Evolutionary conservation across 495 filamentous ascomycete species (phyloP).

Genomic region (Xylaria longipes): DNA sequence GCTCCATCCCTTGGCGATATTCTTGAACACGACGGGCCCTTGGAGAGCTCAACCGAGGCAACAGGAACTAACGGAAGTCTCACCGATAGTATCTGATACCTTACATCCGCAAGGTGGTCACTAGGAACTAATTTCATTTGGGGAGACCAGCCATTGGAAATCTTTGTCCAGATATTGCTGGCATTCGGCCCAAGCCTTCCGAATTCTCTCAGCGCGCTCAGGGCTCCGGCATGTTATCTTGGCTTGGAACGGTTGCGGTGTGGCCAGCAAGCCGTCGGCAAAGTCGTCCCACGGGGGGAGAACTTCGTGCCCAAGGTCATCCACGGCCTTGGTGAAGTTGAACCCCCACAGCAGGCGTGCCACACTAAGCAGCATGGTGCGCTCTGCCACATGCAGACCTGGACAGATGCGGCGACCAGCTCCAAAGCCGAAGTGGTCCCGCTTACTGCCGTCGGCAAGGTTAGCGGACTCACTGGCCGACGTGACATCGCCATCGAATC

Average conservation of each 20-base stretch:
- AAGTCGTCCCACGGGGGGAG: neutral
- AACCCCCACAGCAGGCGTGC: conserved; percentile 57
- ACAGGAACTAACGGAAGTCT: neutral
- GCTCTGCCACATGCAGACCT: conserved; percentile 58
- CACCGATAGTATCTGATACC: neutral
- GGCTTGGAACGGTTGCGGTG: neutral
- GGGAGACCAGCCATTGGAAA: neutral
- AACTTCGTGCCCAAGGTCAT: neutral
- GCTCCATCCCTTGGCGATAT: neutral
- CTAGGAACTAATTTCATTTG: neutral
- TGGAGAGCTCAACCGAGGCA: neutral
- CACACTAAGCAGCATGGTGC: conserved; percentile 52
- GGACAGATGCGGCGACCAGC: conserved; percentile 61
- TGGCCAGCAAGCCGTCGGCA: neutral
- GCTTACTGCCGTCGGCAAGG: neutral
- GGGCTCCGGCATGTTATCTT: neutral
- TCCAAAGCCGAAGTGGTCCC: conserved; percentile 49
- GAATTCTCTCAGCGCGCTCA: neutral
- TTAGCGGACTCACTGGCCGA: neutral
- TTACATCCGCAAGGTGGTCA: neutral
- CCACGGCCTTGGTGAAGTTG: neutral
- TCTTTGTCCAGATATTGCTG: neutral
- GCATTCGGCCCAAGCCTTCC: conserved; percentile 1
- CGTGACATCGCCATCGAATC: neutral
- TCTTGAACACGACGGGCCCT: neutral